Base-by-base conservation (phyloP, 208 protist genomes). In the Lotmaria passim region DNA sequence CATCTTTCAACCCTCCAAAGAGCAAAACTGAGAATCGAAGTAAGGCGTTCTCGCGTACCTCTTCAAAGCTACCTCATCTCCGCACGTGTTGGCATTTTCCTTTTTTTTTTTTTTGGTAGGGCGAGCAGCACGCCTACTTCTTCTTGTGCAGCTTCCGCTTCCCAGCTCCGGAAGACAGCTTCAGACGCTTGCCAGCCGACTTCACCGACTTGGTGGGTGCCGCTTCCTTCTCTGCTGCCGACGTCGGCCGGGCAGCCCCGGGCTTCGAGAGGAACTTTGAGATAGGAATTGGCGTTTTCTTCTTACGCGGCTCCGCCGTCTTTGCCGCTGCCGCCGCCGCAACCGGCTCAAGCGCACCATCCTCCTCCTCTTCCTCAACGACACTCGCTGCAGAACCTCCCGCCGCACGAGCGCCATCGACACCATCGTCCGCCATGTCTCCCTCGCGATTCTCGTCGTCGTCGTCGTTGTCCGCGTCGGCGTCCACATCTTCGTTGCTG, bases 141-240 rank as follows among this genome's bases (percentile, higher is more conserved):
- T 76, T 81, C 55, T 73, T 77, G 15, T 70, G 66, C 8, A 63
- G 48, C 56, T 81, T 82, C 24, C 51, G 41, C 33, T 72, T 74
- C 15, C 47, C 15, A 10, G 48, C 43, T 19, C 34, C 15, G 4
- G 63, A 30, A 23, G 56, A 58, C 28, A 36, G 2, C 50, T 77
- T 77, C 31, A 65, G 14, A 14, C 60, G 61, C 53, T 63, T 75
- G 1, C 60, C 46, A 6, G 60, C 73, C 1, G 62, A 46, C 41
- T 69, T 74, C 36, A 60, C 55, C 1, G 55, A 31, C 19, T 69
- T 73, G 12, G 61, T 44, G 3, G 70, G 15, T 19, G 52, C 64
- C 2, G 34, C 26, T 17, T 60, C 10, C 62, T 56, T 55, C 38
- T 33, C 62, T 8, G 47, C 17, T 17, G 26, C 26, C 0, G 50